These are phyloP conservation scores for Lyophyllum decastes DNA, from an alignment of 768 basidiomycete species.

Conservation along the genomic window DNA sequence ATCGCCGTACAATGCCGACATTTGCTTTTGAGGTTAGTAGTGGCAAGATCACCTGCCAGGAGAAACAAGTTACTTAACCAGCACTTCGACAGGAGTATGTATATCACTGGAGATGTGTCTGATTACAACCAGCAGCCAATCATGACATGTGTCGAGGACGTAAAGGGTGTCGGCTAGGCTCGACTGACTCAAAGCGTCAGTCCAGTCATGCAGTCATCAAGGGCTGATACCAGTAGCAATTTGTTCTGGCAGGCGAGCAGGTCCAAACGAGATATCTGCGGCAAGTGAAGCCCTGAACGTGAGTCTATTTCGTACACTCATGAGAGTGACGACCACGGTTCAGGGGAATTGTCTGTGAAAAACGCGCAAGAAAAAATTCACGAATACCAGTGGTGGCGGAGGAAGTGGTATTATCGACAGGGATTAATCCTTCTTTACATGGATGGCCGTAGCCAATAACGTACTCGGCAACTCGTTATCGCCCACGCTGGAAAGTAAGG, in stretches of 20 bases:
- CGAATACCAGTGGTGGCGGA: background rate
- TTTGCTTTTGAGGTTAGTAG: constrained; percentile 8
- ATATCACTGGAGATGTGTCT: background rate
- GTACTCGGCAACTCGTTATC: constrained; percentile 71
- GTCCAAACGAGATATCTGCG: background rate
- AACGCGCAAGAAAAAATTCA: background rate
- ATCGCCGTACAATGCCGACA: constrained; percentile 6
- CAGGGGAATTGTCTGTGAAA: too few species aligned
- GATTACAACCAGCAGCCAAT: background rate
- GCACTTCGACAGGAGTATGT: background rate
- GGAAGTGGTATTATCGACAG: constrained; percentile 5
- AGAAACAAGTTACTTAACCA: background rate
- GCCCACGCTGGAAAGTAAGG: constrained; percentile 65
- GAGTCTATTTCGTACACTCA: background rate
- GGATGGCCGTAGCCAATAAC: constrained; percentile 59
- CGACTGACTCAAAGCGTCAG: background rate
- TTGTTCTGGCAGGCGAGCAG: background rate
- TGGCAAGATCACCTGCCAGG: background rate
- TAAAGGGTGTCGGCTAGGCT: background rate
- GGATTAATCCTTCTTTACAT: constrained; percentile 54
- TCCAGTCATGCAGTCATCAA: background rate
- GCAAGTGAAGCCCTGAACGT: background rate
- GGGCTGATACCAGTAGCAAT: background rate
- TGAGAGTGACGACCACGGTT: too few species aligned
- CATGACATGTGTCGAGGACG: background rate